Evolutionary conservation across 2,329 filamentous ascomycete species (phyloP).

Genomic region (Colletotrichum nymphaeae): DNA sequence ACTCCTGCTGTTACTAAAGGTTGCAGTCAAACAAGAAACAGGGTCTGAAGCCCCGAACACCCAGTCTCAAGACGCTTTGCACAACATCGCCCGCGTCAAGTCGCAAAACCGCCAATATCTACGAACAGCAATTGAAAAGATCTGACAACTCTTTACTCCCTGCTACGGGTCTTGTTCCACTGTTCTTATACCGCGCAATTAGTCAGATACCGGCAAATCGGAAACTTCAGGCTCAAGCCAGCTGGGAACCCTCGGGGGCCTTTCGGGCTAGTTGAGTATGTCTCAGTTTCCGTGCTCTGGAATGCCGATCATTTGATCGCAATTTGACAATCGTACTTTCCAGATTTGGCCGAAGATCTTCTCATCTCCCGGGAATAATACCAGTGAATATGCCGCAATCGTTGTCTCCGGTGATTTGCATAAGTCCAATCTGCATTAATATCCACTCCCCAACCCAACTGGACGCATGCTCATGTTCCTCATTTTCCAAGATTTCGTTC

Average conservation of each 20-base stretch:
- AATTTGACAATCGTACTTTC: not conserved
- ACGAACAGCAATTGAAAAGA: too few species aligned
- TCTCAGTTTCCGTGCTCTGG: conserved; percentile 4
- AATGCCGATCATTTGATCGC: not conserved
- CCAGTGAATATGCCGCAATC: too few species aligned
- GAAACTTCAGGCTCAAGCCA: not conserved
- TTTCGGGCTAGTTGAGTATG: not conserved
- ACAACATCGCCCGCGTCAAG: too few species aligned
- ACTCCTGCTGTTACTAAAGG: too few species aligned
- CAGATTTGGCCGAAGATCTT: not conserved
- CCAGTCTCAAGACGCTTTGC: too few species aligned
- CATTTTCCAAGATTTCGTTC: not conserved
- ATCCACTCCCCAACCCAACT: not conserved
- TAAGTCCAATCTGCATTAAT: not conserved
- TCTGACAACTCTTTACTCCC: too few species aligned
- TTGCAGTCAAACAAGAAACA: too few species aligned
- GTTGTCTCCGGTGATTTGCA: not conserved
- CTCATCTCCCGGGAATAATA: not conserved
- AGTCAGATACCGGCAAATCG: not conserved
- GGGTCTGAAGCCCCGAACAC: too few species aligned
- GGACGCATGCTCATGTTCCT: not conserved
- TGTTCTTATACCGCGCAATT: too few species aligned
- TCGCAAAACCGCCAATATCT: too few species aligned
- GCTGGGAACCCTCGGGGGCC: too few species aligned
- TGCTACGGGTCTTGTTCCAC: not conserved